A percentile compares a stretch with the other conserved stretches of the same genome.
phyloP scores from a whole-genome alignment of 306 rosid genomes.

The Quercus agrifolia region DNA sequence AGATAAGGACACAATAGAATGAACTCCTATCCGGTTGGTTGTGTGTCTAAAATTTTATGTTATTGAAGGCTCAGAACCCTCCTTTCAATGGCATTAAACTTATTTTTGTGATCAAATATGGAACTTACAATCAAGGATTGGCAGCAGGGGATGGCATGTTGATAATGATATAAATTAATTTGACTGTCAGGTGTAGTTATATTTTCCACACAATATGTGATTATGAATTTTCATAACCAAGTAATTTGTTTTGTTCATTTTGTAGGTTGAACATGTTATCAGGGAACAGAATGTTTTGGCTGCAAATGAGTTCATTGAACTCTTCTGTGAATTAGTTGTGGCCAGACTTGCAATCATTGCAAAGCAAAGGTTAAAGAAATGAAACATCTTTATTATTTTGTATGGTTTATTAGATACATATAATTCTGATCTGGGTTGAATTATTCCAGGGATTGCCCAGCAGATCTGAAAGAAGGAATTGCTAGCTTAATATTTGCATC shows the following conservation, averaged over 20 bases:
- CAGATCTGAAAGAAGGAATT: constrained; percentile 95
- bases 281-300: constrained; percentile 93
- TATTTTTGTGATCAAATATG: neutral
- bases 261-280: constrained; percentile 95
- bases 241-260: neutral
- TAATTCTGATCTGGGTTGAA: constrained; percentile 23
- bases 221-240: neutral
- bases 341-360: constrained; percentile 80
- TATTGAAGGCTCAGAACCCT: neutral
- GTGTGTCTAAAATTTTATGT: neutral
- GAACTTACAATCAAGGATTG: neutral
- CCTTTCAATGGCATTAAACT: neutral
- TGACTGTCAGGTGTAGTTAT: neutral
- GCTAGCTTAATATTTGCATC: constrained; percentile 88
- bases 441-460: constrained; percentile 79
- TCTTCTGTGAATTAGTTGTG: constrained; percentile 83
- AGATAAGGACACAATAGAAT: neutral
- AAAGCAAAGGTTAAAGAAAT: constrained; percentile 64
- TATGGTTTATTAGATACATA: neutral
- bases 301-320: constrained; percentile 91
- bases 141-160: neutral
- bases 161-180: neutral
- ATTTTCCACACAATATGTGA: neutral
- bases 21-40: neutral
- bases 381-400: neutral